Conservation (phyloP, 441 rosid species). For the Macaranga tanarius region DNA sequence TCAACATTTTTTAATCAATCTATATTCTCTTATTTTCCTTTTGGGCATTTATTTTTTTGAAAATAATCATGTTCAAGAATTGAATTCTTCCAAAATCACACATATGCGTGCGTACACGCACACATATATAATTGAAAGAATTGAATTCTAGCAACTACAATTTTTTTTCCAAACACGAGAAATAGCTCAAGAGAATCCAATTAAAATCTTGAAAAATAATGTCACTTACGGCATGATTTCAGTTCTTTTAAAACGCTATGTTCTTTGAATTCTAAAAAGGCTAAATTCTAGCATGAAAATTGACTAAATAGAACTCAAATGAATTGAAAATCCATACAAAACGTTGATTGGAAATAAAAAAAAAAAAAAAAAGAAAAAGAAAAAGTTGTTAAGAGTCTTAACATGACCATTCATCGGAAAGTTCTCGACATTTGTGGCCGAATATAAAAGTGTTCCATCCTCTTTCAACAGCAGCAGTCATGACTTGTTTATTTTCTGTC, state of each 20-base stretch:
- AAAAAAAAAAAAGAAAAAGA: background rate
- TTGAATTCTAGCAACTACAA: no score
- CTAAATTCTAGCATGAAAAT: background rate
- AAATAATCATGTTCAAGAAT: no score
- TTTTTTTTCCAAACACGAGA: no score
- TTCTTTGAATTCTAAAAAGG: no score
- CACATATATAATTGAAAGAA: no score
- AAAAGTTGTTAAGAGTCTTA: constrained; percentile 14
- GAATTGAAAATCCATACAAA: background rate
- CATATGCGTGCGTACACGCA: no score
- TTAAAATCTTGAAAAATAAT: background rate
- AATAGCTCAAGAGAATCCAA: background rate
- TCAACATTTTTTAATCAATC: background rate
- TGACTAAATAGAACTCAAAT: background rate
- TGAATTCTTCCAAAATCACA: no score
- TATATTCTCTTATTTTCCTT: background rate
- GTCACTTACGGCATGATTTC: no score
- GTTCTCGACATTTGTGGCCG: constrained; percentile 38
- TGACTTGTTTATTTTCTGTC: constrained; percentile 69
- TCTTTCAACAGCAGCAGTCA: constrained; percentile 81
- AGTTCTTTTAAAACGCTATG: no score
- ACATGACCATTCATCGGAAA: constrained; percentile 79
- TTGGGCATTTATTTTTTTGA: no score
- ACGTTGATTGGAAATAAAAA: background rate
- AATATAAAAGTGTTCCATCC: constrained; percentile 86